phyloP scores from a whole-genome alignment of 2,329 filamentous ascomycete species.

The Beauveria sp. region DNA sequence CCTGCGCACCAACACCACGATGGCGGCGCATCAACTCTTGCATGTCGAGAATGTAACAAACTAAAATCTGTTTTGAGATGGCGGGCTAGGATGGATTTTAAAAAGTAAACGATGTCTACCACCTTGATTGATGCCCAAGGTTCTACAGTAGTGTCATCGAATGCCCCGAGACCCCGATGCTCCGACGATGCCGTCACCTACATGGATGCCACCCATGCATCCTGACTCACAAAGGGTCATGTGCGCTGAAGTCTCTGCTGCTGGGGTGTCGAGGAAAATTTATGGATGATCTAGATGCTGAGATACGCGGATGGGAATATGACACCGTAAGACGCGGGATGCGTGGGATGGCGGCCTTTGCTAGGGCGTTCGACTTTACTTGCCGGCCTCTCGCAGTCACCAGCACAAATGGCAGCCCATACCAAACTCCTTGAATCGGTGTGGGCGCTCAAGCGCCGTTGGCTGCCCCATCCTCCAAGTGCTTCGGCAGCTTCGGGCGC shows the following conservation, averaged over 20 bases:
- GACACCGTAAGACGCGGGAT: no score
- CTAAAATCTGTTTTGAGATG: background rate
- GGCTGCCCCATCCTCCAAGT: no score
- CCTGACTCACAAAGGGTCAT: background rate
- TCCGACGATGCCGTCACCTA: background rate
- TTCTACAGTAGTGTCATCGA: background rate
- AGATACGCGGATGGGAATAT: background rate
- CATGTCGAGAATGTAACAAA: background rate
- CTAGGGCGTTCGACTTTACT: no score
- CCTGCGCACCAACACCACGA: background rate
- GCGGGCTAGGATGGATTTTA: background rate
- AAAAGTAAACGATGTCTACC: background rate
- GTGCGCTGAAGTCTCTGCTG: background rate
- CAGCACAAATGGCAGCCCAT: no score
- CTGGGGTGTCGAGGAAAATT: no score
- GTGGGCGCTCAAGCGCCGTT: no score
- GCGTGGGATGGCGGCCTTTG: no score
- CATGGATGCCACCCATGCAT: background rate
- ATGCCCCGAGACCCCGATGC: background rate
- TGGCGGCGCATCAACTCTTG: background rate
- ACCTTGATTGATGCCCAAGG: background rate
- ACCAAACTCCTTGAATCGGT: no score
- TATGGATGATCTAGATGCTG: no score
- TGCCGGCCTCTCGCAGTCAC: no score
- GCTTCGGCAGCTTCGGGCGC: slow-evolving; percentile 3